Percentiles rank a stretch among this genome's conserved stretches.
phyloP scores from a whole-genome alignment of 2,329 filamentous ascomycete species.

The Elsinoe necatrix region DNA sequence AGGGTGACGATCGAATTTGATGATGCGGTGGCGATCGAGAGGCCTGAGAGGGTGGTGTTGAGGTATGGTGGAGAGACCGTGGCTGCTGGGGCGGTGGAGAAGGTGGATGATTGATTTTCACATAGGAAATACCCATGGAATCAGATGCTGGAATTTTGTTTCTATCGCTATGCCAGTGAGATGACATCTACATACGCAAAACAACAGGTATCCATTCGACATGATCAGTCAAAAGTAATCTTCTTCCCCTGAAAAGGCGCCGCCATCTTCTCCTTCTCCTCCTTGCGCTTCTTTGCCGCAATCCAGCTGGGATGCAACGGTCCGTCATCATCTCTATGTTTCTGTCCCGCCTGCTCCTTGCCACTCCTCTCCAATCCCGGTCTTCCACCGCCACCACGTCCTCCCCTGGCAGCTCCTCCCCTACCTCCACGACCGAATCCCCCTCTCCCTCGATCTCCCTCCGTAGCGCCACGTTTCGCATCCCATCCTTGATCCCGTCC shows the following conservation, averaged over 20 bases:
- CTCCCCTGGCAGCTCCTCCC: constrained; percentile 9
- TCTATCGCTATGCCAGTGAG: no score
- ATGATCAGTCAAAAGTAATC: constrained; percentile 50
- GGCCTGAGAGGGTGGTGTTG: constrained; percentile 70
- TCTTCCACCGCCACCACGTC: not conserved
- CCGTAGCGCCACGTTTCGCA: constrained; percentile 45
- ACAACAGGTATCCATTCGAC: not conserved
- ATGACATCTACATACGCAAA: no score
- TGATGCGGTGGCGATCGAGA: constrained; percentile 67
- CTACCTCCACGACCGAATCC: constrained; percentile 11
- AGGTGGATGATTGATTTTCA: constrained; percentile 1
- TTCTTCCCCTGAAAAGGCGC: constrained; percentile 53
- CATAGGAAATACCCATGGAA: not conserved
- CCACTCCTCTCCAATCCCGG: not conserved
- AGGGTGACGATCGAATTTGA: constrained; percentile 63
- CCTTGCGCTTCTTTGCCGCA: constrained; percentile 53
- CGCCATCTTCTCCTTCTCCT: constrained; percentile 36
- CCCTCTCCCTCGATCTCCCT: constrained; percentile 5
- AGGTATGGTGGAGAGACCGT: constrained; percentile 74
- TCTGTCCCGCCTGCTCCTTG: constrained; percentile 19
- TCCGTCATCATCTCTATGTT: constrained; percentile 40
- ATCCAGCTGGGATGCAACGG: constrained; percentile 58
- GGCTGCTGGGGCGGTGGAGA: constrained; percentile 74
- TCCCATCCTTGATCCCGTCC: constrained; percentile 47
- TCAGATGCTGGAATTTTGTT: not conserved